Conservation (phyloP, 1,284 basidiomycete genomes). For the Clitocybe nebularis region DNA sequence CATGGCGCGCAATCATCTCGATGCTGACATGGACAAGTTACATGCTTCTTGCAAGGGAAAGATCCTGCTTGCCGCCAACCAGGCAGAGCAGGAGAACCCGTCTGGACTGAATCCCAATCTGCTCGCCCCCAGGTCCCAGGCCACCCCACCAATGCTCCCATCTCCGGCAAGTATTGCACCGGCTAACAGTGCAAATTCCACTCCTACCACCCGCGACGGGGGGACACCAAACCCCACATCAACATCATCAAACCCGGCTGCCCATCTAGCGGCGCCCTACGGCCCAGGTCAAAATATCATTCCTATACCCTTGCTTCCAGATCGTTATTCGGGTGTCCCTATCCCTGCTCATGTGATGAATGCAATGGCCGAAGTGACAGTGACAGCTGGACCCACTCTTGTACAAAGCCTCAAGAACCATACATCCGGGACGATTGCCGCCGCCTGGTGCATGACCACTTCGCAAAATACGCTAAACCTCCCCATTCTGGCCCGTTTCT, state of each 20-base stretch:
- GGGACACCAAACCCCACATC: conserved; percentile 38
- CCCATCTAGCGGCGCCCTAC: conserved; percentile 25
- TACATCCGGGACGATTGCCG: conserved; percentile 37
- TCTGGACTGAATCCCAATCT: conserved; percentile 30
- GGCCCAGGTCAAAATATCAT: conserved; percentile 28
- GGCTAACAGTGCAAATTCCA: conserved; percentile 67
- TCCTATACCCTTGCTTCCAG: conserved; percentile 33
- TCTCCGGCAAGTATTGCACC: conserved; percentile 67
- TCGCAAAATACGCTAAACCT: conserved; percentile 58
- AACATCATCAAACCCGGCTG: conserved; percentile 20
- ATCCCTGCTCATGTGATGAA: conserved; percentile 36
- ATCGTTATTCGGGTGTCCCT: conserved; percentile 27
- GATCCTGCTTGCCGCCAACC: conserved; percentile 42
- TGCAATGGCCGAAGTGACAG: conserved; percentile 34
- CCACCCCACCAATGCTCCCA: conserved; percentile 66
- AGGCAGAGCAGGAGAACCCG: conserved; percentile 40
- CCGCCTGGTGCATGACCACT: conserved; percentile 42
- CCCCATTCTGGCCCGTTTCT: conserved; percentile 59
- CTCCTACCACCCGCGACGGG: conserved; percentile 53
- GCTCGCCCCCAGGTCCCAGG: conserved; percentile 37
- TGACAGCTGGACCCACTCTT: conserved; percentile 32
- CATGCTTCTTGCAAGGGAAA: conserved; percentile 33
- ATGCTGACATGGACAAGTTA: conserved; percentile 41
- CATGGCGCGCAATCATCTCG: conserved; percentile 36
- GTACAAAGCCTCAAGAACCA: conserved; percentile 46